phyloP scores from a whole-genome alignment of 768 basidiomycete species.

The Lactarius evosmus region DNA sequence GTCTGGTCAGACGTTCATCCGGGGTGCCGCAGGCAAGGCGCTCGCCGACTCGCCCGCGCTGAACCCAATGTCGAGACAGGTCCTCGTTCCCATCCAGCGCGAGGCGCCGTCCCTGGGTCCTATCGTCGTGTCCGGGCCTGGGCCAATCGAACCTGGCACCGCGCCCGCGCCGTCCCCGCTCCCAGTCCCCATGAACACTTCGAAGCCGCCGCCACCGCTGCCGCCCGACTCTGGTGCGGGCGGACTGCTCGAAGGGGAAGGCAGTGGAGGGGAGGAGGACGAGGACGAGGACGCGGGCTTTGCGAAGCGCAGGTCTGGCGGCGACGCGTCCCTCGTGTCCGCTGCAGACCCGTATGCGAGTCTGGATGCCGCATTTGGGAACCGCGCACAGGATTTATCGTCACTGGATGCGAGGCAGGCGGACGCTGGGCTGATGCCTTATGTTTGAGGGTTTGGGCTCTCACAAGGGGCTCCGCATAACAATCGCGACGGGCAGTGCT shows the following conservation, averaged over 20 bases:
- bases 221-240: conserved; percentile 32
- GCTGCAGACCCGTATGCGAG: conserved; percentile 77
- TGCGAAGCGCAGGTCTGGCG: conserved; percentile 39
- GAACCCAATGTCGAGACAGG: conserved; percentile 73
- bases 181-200: conserved; percentile 31
- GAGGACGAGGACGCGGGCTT: conserved; percentile 35
- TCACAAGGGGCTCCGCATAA: neutral
- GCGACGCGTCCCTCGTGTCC: conserved; percentile 15
- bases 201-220: conserved; percentile 31
- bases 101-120: conserved; percentile 42
- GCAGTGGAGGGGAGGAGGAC: conserved; percentile 28
- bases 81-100: conserved; percentile 60
- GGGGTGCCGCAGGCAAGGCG: conserved; percentile 79
- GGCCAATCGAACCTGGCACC: conserved; percentile 50
- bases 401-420: conserved; percentile 49
- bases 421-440: conserved; percentile 51
- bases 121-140: conserved; percentile 60
- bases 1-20: conserved; percentile 77
- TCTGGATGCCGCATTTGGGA: conserved; percentile 71
- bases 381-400: conserved; percentile 70
- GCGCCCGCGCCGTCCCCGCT: conserved; percentile 31
- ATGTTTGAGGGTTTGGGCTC: conserved; percentile 45
- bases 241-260: conserved; percentile 30
- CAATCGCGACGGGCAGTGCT: neutral
- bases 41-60: conserved; percentile 86